Evolutionary conservation across 192 early-diverging fungal species (phyloP), one percentile per base, ranked within the genome.

Genomic region (Phlyctochytrium bullatum): DNA sequence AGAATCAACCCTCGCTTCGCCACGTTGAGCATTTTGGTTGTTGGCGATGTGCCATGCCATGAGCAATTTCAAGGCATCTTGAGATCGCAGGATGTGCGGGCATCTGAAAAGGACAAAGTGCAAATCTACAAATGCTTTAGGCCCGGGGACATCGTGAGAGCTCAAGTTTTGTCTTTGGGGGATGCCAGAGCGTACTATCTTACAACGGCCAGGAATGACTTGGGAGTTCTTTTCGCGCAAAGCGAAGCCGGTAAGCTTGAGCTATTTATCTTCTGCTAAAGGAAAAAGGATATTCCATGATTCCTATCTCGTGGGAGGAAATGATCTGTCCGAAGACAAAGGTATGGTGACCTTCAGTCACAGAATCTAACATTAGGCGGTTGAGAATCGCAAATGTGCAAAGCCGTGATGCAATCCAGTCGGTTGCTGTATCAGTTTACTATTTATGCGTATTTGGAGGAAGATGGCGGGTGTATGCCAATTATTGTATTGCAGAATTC

Each of bases 301-400:
- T 97, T 32, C 97, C 97, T 2, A 86, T 97, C 34, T 94, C 93
- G 40, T 99, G 97, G 97, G 90, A 98, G 75, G 86, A 98, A 65
- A 99, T 99, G 97, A 88, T 97, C 57, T 96, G 95, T 71, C 90
- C 97, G 20, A 92, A 90, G 72, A 96, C 95, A 1, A 85, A 87
- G 78, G 78, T 76, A 65, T 32, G 52, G 51, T 36, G n/a, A 10
- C 25, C 33, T 1, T 65, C 54, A 34, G 12, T 25, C 51, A 14
- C 53, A 2, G 24, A 50, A 1, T 40, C 24, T 31, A 51, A 27
- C 27, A 47, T 73, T 23, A 77, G 72, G 74, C 75, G 0, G 79
- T 94, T 29, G 97, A 97, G 65, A 87, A 85, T 65, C 81, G 97
- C 61, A 98, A 98, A 78, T 98, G 96, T 65, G 96, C 96, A 20